These are phyloP conservation scores for Coemansia sp. DNA, from an alignment of 192 early-diverging fungal species.

Conservation along the genomic window DNA sequence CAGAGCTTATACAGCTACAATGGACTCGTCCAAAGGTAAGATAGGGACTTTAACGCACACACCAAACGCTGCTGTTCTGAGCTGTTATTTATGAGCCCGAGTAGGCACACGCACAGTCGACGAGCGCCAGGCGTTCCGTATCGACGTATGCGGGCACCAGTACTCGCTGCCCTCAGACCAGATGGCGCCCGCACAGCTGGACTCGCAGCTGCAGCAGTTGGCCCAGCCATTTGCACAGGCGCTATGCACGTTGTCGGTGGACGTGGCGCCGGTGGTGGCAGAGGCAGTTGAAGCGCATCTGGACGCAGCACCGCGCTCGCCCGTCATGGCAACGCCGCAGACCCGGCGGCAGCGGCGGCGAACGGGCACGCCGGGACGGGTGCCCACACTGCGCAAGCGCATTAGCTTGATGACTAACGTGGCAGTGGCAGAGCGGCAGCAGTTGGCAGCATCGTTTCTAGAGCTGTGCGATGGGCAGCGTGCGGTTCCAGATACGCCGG, in stretches of 20 bases:
- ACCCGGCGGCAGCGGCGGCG: slow-evolving; percentile 1
- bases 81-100: neutral
- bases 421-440: slow-evolving; percentile 18
- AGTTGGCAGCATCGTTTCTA: slow-evolving; percentile 11
- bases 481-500: neutral
- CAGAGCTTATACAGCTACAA: neutral
- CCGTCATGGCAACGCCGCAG: neutral
- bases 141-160: slow-evolving; percentile 48
- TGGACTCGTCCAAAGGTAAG: slow-evolving; percentile 10
- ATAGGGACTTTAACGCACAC: neutral
- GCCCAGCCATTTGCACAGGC: slow-evolving; percentile 15
- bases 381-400: slow-evolving; percentile 17
- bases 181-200: slow-evolving; percentile 8
- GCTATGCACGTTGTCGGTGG: slow-evolving; percentile 12
- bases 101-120: slow-evolving; percentile 4
- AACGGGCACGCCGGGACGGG: slow-evolving; percentile 1
- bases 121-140: slow-evolving; percentile 40
- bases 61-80: too few relatives aligned
- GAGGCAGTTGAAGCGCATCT: slow-evolving; percentile 18
- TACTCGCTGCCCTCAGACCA: slow-evolving; percentile 41
- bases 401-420: slow-evolving; percentile 14
- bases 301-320: slow-evolving; percentile 8
- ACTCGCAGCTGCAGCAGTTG: slow-evolving; percentile 16
- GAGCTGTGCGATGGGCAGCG: slow-evolving; percentile 12
- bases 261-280: slow-evolving; percentile 10